phyloP scores from a whole-genome alignment of 1,284 basidiomycete genomes.

The Cronartium ribicola region DNA sequence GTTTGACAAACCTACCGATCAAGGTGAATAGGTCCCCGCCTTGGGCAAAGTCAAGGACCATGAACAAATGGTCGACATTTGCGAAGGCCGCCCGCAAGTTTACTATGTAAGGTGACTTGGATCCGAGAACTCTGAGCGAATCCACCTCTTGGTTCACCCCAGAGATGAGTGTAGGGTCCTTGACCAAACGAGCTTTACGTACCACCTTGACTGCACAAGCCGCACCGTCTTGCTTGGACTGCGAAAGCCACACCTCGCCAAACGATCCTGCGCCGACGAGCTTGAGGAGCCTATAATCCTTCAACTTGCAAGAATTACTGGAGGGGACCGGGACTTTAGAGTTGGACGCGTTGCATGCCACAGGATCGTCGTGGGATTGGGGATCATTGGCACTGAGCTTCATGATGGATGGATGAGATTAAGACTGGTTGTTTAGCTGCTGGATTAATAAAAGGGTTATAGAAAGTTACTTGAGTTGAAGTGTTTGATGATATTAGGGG shows the following conservation, averaged over 20 bases:
- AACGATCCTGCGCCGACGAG: constrained; percentile 53
- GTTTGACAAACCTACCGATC: constrained; percentile 49
- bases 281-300: background rate
- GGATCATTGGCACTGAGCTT: no score
- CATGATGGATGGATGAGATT: no score
- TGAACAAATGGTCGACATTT: constrained; percentile 51
- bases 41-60: constrained; percentile 55
- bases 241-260: constrained; percentile 54
- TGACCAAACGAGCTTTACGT: constrained; percentile 50
- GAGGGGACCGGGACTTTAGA: no score
- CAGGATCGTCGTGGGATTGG: no score
- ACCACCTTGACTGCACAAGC: constrained; percentile 55
- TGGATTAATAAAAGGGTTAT: no score
- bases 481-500: no score
- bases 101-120: constrained; percentile 51
- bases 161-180: background rate
- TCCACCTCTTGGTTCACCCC: constrained; percentile 51
- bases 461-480: no score
- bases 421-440: no score
- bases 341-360: no score
- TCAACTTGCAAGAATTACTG: no score
- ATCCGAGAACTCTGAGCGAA: constrained; percentile 43
- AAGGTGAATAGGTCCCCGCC: constrained; percentile 53
- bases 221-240: constrained; percentile 54
- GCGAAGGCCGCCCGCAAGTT: constrained; percentile 53